Conservation (phyloP, 2,329 filamentous ascomycete genomes). For the Verticillium tricorpus region DNA sequence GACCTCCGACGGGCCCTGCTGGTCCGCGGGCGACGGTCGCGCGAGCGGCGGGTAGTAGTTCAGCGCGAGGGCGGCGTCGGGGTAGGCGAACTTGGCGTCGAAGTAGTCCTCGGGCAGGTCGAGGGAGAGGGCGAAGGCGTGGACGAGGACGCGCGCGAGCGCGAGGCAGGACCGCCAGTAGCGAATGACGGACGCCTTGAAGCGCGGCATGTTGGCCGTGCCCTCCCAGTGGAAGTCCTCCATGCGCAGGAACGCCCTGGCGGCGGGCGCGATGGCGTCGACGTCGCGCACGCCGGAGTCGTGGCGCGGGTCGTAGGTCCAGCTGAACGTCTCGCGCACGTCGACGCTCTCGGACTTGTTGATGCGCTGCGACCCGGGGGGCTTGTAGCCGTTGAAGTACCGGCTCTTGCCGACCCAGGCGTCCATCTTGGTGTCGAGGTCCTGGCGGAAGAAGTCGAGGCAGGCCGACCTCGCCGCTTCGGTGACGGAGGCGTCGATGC, state of each 20-base stretch:
- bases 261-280: constrained; percentile 35
- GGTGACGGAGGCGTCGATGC: constrained; percentile 29
- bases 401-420: constrained; percentile 29
- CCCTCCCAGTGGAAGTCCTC: constrained; percentile 51
- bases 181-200: constrained; percentile 38
- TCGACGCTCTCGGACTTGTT: constrained; percentile 46
- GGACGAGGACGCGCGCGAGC: constrained; percentile 46
- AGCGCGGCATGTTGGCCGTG: constrained; percentile 40
- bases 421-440: constrained; percentile 35
- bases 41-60: constrained; percentile 32
- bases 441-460: constrained; percentile 44
- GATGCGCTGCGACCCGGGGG: constrained; percentile 35
- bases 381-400: constrained; percentile 44
- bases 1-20: constrained; percentile 23
- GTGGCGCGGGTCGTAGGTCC: constrained; percentile 47
- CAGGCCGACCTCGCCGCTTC: constrained; percentile 25
- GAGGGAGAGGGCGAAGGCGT: constrained; percentile 50
- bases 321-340: constrained; percentile 45
- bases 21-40: neutral
- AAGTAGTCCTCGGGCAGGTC: constrained; percentile 50
- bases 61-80: constrained; percentile 37
- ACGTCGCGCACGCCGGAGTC: constrained; percentile 41
- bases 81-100: constrained; percentile 47
- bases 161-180: constrained; percentile 46
- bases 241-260: constrained; percentile 34